Evolutionary conservation across 2,329 filamentous ascomycete genomes (phyloP), one percentile per base, ranked within the genome.

Genomic region (Aureobasidium sp.): DNA sequence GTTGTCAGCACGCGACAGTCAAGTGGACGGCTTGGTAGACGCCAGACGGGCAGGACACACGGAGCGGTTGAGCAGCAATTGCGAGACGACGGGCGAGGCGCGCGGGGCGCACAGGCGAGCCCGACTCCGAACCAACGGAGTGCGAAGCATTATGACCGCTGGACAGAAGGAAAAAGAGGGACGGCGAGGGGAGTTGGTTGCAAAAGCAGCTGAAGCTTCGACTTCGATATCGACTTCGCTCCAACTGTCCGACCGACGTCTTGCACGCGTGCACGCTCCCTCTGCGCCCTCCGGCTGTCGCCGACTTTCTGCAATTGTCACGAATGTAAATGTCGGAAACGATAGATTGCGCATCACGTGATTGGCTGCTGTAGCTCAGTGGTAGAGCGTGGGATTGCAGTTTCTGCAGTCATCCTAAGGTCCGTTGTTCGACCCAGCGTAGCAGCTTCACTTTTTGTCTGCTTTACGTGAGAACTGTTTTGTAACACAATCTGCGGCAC

Each of bases 61-160:
- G 27, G 61, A 53, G 29, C 59, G 61, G 38, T 54, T 64, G 47
- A 61, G 40, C n/a, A 59, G 62, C 64, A 57, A 64, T 65, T 63
- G 64, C 25, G 58, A 40, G 17, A 53, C 45, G 25, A 43, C 31
- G 57, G 57, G 40, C 58, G 46, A 46, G 33, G 40, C 43, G 45
- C 33, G 23, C 35, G 60, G 38, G 49, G 57, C 33, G 31, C 40
- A 59, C 57, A 49, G 51, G 61, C 49, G 42, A 55, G 42, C 35
- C 47, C 63, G 63, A 64, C 62, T 64, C 62, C 62, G 60, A 37
- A 61, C 21, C 35, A 64, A 49, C 45, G 59, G 62, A 60, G 58
- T 60, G 33, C 64, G 64, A 63, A 65, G 64, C 64, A 65, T 65
- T 60, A 37, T 60, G 60, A 53, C 43, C 38, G 45, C 45, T 35